Evolutionary conservation across 2,329 filamentous ascomycete genomes (phyloP), one percentile per base, ranked within the genome.

Genomic region (Apiospora malaysiana): DNA sequence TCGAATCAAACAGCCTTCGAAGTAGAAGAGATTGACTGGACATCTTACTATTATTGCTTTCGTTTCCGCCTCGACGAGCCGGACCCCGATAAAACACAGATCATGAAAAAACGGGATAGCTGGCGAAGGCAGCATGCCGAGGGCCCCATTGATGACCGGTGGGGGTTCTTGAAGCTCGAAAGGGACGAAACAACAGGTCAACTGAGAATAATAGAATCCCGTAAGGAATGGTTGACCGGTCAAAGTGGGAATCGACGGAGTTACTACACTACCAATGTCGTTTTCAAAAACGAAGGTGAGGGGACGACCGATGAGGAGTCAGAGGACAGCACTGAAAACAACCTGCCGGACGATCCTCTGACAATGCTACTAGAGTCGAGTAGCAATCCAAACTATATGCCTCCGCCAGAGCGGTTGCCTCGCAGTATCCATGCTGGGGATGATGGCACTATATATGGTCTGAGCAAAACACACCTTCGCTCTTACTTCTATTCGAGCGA

Each of bases 91-190:
- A 78, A 76, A 9, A 74, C 84, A n/a, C 81, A 86, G 73, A 78
- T 79, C 46, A 82, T 82, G 72, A 81, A 82, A n/a, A 84, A 85
- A 70, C 76, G 79, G 59, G 81, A 83, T 25, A 85, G 91, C 63
- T 94, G 90, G 87, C 85, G 92, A 9, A 87, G 92, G 21, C 85
- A 91, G 68, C 90, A 93, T 74, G 83, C 82, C 40, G 92, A 94
- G 78, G 92, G 92, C 0, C 88, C 91, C 0, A 89, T 94, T 21
- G 92, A 94, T 74, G 90, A 94, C 75, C 87, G 91, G 2, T 95
- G 92, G 92, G 91, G 89, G 0, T 88, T 90, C 71, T 81, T 95
- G 4, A 86, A 86, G 4, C 82, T 94, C 1, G 85, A 88, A 40
- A 84, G 83, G 45, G 88, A 93, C 71, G 89, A 93, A 71, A 75